Evolutionary conservation across 352 stramenopile genomes (phyloP), one percentile per base, ranked within the genome.

Genomic region (Phytopythium litorale): DNA sequence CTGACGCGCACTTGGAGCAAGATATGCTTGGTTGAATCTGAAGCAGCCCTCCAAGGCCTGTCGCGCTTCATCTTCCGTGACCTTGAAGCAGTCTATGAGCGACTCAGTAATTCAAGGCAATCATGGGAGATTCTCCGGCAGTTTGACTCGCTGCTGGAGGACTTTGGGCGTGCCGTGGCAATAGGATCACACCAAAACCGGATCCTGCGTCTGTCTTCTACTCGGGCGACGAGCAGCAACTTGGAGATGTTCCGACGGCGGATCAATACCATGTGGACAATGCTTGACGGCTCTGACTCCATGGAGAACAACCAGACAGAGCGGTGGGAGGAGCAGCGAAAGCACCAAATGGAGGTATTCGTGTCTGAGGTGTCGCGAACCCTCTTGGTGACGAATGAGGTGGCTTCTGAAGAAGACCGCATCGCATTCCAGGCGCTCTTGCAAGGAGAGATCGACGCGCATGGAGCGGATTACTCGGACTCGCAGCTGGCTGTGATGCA

Each of bases 161-260:
- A 56, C 30, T 43, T 56, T 43, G 32, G 13, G 12, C 32, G 51
- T 15, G 32, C 32, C 6, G 7, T 42, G 3, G 42, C 19, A 5
- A 5, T 28, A 12, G 28, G 28, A 42, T 12, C 33, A 30, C 51
- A 32, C 1, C 32, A 28, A 18, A 56, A 43, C 32, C 28, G 19
- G 23, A 32, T 58, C 11, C 23, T 46, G 33, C 52, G 52, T 18
- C 51, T 58, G 19, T 58, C 52, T 1, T 58, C 52, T 0, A 58
- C 52, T 13, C 32, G 52, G 33, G 52, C 52, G 9, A 58, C 52
- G 11, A 35, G n/a, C 19, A 18, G 21, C 13, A 58, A 12, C 23
- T 7, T 43, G 33, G 19, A 23, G 33, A 58, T 9, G 5, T 46
- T 58, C n/a, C 32, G 37, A 15, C 32, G 52, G 7, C 52, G 52